Base-by-base conservation (phyloP, 345 rosid genomes). In the Erucastrum elatum region DNA sequence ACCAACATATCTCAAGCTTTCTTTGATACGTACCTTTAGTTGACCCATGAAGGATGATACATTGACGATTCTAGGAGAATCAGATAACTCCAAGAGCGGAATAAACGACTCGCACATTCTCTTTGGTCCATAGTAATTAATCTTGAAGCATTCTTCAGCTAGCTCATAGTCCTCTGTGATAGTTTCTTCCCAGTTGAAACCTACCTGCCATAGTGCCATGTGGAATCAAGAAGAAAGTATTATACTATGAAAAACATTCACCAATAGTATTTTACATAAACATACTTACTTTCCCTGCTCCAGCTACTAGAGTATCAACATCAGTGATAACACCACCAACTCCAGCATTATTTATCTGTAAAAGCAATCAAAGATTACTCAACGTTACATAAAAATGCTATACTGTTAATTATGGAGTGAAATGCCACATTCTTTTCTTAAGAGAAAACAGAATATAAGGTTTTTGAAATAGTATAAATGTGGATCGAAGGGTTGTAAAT, bases 311-410 rank as follows among this genome's bases (percentile, higher is more conserved):
- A 64, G 84, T 66, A 16, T 82, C 79, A 21, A 0, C 21, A 63
- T 85, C 84, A 3, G 61, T 8, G 65, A 21, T 29, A 10, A n/a
- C 15, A 75, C 87, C 87, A 68, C 5, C 15, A 75, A 87, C 49
- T 8, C 85, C 92, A n/a, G 90, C 89, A 71, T 86, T 88, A 76
- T 87, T 88, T 15, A 86, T 80, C 90, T 86, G 78, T 51, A 65
- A 51, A 73, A 49, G 1, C 37, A 61, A 68, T 61, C 53, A 44
- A 68, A 29, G 17, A 55, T 55, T 41, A 37, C 44, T 56, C 64
- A 27, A 39, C 58, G 41, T 37, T 13, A 53, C 30, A 49, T 3
- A 39, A 2, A 39, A 39, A 41, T 13, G 10, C 4, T 49, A n/a
- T 49, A n/a, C 13, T 8, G 9, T 35, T 35, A 7, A 8, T 35